A percentile compares a stretch with the other conserved stretches of the same genome.
Evolutionary conservation across 495 filamentous ascomycete species (phyloP).

Genomic region (Aspergillus biplanus): DNA sequence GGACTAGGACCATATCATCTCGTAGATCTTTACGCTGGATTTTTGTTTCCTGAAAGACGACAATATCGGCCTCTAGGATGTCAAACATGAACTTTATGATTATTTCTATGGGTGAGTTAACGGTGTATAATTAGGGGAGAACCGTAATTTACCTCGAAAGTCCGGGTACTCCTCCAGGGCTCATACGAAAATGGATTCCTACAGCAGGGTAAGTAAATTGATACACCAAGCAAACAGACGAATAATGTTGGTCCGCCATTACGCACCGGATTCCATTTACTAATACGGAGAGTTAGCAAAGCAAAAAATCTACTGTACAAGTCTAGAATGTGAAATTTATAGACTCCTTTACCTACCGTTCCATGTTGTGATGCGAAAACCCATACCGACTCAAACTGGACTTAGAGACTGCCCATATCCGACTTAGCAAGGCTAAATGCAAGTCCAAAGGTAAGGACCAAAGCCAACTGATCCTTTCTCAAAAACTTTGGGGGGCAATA

Average conservation of each 20-base stretch:
- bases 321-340: not conserved
- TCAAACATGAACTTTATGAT: constrained; percentile 81
- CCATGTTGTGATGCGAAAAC: constrained; percentile 85
- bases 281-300: constrained; percentile 35
- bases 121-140: too few relatives aligned
- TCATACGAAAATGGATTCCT: constrained; percentile 95
- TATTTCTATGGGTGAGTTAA: not conserved
- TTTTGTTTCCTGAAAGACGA: constrained; percentile 94
- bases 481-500: not conserved
- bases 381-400: constrained; percentile 54
- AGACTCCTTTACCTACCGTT: constrained; percentile 63
- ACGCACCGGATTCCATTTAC: constrained; percentile 91
- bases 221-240: not conserved
- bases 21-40: constrained; percentile 92
- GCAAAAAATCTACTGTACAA: not conserved
- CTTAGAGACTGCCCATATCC: constrained; percentile 25
- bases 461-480: not conserved
- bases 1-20: constrained; percentile 95
- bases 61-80: constrained; percentile 88
- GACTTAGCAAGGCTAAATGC: not conserved
- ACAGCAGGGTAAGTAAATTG: not conserved
- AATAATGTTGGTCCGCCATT: not conserved
- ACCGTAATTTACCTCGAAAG: constrained; percentile 65
- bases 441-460: not conserved
- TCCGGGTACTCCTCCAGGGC: constrained; percentile 86